These are phyloP conservation scores for Trypanosoma rangeli DNA, from an alignment of 208 protist genomes.

Conservation along the genomic window DNA sequence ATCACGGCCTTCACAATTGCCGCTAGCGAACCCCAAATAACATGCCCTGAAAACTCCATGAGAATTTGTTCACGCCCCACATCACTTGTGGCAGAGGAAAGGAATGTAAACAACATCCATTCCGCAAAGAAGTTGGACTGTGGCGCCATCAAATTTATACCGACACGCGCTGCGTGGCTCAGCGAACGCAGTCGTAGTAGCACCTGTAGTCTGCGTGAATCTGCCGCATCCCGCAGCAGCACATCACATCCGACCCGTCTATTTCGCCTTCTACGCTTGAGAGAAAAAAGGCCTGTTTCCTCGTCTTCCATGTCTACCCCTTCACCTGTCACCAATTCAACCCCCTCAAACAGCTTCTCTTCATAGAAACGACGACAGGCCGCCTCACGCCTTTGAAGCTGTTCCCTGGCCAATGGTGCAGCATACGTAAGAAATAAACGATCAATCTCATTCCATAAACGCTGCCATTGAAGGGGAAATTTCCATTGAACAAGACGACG, in stretches of 20 bases:
- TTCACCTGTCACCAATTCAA: slow-evolving; percentile 28
- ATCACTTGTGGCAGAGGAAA: slow-evolving; percentile 12
- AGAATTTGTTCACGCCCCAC: slow-evolving; percentile 6
- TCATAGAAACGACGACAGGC: slow-evolving; percentile 24
- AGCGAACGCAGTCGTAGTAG: slow-evolving; percentile 16
- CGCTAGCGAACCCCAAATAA: slow-evolving; percentile 6
- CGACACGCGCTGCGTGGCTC: slow-evolving; percentile 21
- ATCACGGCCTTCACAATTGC: slow-evolving; percentile 13
- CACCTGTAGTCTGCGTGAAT: slow-evolving; percentile 8
- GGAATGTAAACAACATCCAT: slow-evolving; percentile 20
- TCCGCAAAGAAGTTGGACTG: slow-evolving; percentile 25
- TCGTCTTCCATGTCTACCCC: slow-evolving; percentile 24
- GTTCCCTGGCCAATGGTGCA: slow-evolving; percentile 18
- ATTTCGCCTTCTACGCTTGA: background rate
- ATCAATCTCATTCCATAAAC: slow-evolving; percentile 28
- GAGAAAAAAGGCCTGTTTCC: background rate
- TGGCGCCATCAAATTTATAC: slow-evolving; percentile 11
- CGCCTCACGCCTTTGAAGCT: slow-evolving; percentile 15
- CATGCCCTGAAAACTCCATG: slow-evolving; percentile 7
- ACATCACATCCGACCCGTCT: slow-evolving; percentile 14
- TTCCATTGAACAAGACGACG: background rate
- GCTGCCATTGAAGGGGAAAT: slow-evolving; percentile 10
- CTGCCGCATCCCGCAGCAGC: slow-evolving; percentile 10
- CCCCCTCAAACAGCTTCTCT: slow-evolving; percentile 26
- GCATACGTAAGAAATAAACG: slow-evolving; percentile 21